A percentile compares a stretch with the other conserved stretches of the same genome.
phyloP scores from a whole-genome alignment of 2,329 filamentous ascomycete species.

The Leptographium wingfieldii region DNA sequence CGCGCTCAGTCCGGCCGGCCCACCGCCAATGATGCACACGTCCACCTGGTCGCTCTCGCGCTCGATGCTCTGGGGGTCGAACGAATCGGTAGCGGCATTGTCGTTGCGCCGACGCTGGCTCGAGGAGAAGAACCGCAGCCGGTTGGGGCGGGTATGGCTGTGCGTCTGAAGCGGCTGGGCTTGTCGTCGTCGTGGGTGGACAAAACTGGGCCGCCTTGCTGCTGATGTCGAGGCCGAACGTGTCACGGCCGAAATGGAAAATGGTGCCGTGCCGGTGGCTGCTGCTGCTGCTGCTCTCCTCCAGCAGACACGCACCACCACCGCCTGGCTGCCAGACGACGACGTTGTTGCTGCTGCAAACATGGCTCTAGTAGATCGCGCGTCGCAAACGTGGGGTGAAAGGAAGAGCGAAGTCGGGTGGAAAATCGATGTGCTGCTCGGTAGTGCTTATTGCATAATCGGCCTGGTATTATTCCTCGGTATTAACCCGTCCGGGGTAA shows the following conservation, averaged over 20 bases:
- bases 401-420: not conserved
- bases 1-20: conserved; percentile 84
- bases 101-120: conserved; percentile 14
- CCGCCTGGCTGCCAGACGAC: not conserved
- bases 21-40: conserved; percentile 91
- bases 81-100: conserved; percentile 35
- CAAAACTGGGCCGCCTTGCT: not conserved
- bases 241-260: no score
- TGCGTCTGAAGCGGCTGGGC: not conserved
- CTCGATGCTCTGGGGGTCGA: conserved; percentile 58
- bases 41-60: conserved; percentile 90
- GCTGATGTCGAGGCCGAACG: not conserved
- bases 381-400: not conserved
- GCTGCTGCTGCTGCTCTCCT: not conserved
- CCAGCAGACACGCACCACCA: not conserved
- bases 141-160: not conserved
- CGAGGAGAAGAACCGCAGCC: conserved; percentile 13
- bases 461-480: not conserved
- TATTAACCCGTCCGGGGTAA: not conserved
- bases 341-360: not conserved
- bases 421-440: not conserved
- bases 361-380: not conserved
- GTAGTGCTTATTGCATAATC: not conserved
- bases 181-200: not conserved
- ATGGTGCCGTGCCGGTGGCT: not conserved